Base-by-base conservation (phyloP, 257 asterid species). In the Nicotiana tomentosiformis region DNA sequence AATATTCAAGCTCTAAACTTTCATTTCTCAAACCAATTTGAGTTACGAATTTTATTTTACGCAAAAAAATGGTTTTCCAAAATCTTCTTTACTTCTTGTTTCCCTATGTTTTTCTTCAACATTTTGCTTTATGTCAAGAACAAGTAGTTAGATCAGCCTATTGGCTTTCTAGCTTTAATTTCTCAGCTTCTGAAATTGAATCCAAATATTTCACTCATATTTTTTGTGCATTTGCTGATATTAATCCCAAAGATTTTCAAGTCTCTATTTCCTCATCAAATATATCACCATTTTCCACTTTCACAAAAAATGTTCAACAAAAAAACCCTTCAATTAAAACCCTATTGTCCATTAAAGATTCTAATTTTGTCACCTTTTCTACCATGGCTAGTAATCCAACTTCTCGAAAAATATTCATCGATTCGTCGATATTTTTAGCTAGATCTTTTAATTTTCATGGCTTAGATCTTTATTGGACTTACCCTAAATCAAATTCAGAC, bases 221-320 rank as follows among this genome's bases (percentile, higher is more conserved):
- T 2, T 83, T 83, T 16, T 83, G 85, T 23, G 85, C 78, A 61
- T 83, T 83, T 65, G 79, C 86, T 5, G 79, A 77, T 15, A 77
- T 77, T 58, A 17, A 66, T 15, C 4, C 11, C 46, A 26, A 30
- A 14, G 37, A 78, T 10, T 32, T 51, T 32, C 69, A 23, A 17
- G 10, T 78, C 6, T 10, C 39, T 1, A 37, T 77, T 26, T 55
- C 83, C 12, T 8, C 12, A 4, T 10, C 55, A 3, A 74, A 82
- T 29, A 3, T 39, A 37, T 70, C n/a, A 23, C 51, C 69, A 3
- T 77, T 83, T 64, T 66, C 79, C 23, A 35, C 11, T 3, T 83
- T 83, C 83, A 83, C 86, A 18, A 7, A 32, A 15, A 83, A 77
- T 6, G 86, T 83, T 26, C 78, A 33, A 55, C 20, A 23, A 9